Percentiles rank a stretch among this genome's conserved stretches.
phyloP scores from a whole-genome alignment of 1,284 basidiomycete genomes.

The Melampsora americana region DNA sequence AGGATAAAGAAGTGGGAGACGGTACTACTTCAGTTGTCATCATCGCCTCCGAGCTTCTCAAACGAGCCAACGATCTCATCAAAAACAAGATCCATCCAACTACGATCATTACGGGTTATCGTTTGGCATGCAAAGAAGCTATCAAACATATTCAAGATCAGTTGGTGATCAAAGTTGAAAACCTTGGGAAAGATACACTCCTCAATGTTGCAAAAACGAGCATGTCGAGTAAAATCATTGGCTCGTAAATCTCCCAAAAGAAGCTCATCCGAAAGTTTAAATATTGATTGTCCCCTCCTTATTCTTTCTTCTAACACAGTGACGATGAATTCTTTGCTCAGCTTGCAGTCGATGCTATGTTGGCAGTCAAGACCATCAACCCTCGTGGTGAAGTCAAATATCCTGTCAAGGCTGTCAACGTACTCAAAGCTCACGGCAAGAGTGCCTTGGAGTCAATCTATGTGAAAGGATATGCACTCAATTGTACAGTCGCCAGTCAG shows the following conservation, averaged over 20 bases:
- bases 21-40: conserved; percentile 99
- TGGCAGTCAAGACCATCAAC: conserved; percentile 93
- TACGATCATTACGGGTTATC: conserved; percentile 97
- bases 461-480: conserved; percentile 94
- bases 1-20: conserved; percentile 99
- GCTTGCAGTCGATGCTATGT: conserved; percentile 98
- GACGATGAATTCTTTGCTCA: conserved; percentile 98
- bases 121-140: conserved; percentile 93
- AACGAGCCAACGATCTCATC: conserved; percentile 94
- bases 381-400: conserved; percentile 94
- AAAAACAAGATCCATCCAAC: conserved; percentile 99
- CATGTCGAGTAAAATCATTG: conserved; percentile 99
- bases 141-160: conserved; percentile 99
- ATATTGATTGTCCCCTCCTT: not conserved
- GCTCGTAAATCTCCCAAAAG: conserved; percentile 65
- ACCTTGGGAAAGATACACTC: conserved; percentile 82
- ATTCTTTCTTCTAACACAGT: conserved; percentile 57
- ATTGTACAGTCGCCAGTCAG: conserved; percentile 98
- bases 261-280: not conserved
- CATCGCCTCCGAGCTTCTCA: conserved; percentile 89
- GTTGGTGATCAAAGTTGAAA: conserved; percentile 88
- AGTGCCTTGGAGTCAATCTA: conserved; percentile 92
- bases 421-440: conserved; percentile 97
- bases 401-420: conserved; percentile 98
- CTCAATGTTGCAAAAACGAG: conserved; percentile 97